These are phyloP conservation scores for Tulasnella sp. DNA, from an alignment of 768 basidiomycete genomes.

Conservation along the genomic window DNA sequence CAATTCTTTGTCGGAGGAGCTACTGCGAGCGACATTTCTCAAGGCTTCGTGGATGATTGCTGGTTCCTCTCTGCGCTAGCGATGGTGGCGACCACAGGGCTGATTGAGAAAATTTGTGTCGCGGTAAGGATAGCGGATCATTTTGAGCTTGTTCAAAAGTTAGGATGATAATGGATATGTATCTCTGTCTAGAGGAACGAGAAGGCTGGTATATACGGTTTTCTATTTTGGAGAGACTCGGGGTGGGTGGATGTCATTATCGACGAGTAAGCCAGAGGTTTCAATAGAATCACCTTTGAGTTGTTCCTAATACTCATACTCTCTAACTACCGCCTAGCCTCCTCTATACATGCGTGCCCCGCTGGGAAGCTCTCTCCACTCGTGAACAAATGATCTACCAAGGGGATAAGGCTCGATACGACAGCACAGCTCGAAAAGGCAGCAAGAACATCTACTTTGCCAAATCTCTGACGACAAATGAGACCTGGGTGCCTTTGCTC, in stretches of 20 bases:
- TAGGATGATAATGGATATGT: not conserved
- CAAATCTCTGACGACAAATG: slow-evolving; percentile 32
- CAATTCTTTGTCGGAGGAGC: slow-evolving; percentile 38
- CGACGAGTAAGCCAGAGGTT: slow-evolving; percentile 39
- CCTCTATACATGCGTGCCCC: slow-evolving; percentile 39
- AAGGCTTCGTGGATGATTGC: slow-evolving; percentile 42
- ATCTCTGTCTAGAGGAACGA: slow-evolving; percentile 33
- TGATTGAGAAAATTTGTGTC: slow-evolving; percentile 44
- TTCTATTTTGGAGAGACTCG: slow-evolving; percentile 44
- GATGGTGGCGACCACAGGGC: slow-evolving; percentile 35
- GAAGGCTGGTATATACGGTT: slow-evolving; percentile 45
- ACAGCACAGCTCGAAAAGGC: slow-evolving; percentile 35
- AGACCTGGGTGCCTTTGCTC: slow-evolving; percentile 37
- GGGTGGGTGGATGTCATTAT: slow-evolving; percentile 44
- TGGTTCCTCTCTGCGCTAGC: slow-evolving; percentile 45
- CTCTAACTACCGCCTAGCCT: slow-evolving; percentile 34
- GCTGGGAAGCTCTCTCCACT: slow-evolving; percentile 37
- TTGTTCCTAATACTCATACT: not conserved
- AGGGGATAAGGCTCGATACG: slow-evolving; percentile 37
- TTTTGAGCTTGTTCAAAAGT: no score
- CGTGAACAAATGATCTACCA: slow-evolving; percentile 38
- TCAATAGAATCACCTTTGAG: not conserved
- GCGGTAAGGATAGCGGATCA: slow-evolving; percentile 26
- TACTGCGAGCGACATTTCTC: slow-evolving; percentile 36
- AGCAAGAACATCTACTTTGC: slow-evolving; percentile 41